Evolutionary conservation across 441 rosid species (phyloP).

Genomic region (Brassica hybrid): DNA sequence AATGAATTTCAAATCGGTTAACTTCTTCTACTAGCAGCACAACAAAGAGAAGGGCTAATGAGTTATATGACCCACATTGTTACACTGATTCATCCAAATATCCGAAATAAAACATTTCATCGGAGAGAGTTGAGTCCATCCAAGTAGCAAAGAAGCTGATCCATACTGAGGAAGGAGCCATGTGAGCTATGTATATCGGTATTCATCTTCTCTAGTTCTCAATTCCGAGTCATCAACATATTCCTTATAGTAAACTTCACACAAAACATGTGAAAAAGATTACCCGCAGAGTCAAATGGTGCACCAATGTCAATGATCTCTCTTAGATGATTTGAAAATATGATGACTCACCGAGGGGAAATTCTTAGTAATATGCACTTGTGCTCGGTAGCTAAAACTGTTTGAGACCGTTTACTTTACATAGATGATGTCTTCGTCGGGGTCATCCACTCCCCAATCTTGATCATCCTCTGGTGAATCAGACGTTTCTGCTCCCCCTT

Average conservation of each 20-base stretch:
- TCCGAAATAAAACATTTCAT: background rate
- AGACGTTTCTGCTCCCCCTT: conserved; percentile 43
- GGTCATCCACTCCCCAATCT: conserved; percentile 73
- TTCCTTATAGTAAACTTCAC: conserved; percentile 13
- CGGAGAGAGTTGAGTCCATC: background rate
- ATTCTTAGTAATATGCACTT: background rate
- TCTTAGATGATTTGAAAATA: too few relatives aligned
- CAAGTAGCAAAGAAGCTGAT: background rate
- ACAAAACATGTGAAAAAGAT: conserved; percentile 8
- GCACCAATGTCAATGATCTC: too few relatives aligned
- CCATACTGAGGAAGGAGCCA: background rate
- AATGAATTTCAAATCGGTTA: background rate
- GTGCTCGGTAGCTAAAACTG: conserved; percentile 4
- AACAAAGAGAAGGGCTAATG: background rate
- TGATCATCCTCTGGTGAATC: conserved; percentile 52
- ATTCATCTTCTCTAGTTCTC: conserved; percentile 15
- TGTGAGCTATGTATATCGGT: background rate
- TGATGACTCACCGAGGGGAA: conserved; percentile 10
- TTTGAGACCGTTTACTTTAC: conserved; percentile 52
- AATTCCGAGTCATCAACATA: background rate
- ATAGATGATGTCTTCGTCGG: conserved; percentile 77
- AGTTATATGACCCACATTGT: background rate
- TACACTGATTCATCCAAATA: background rate
- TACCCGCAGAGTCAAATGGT: too few relatives aligned
- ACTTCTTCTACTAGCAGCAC: background rate